Evolutionary conservation across 108 stramenopile genomes (phyloP).

Genomic region (Tribonema minus): DNA sequence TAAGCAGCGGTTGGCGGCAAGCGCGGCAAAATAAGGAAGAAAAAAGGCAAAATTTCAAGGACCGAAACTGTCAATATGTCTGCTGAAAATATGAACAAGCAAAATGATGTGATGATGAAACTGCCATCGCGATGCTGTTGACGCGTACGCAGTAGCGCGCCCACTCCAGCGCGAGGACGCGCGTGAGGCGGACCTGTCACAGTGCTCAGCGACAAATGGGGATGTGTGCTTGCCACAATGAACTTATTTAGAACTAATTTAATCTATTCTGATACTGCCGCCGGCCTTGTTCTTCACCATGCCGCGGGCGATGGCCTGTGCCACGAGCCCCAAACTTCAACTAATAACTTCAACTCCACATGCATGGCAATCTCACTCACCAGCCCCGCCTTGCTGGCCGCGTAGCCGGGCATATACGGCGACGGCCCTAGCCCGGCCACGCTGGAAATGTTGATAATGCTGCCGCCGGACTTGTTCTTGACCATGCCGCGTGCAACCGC

Average conservation of each 20-base stretch:
- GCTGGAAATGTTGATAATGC: constrained; percentile 44
- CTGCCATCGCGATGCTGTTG: no score
- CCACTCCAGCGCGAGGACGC: constrained; percentile 37
- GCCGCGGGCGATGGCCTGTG: constrained; percentile 12
- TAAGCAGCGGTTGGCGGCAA: no score
- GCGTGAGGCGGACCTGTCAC: constrained; percentile 13
- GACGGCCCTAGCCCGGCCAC: constrained; percentile 20
- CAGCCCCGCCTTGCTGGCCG: constrained; percentile 26
- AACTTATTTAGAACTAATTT: no score
- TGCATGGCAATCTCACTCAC: neutral
- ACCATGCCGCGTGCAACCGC: constrained; percentile 30
- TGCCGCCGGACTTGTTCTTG: constrained; percentile 6
- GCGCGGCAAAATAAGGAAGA: no score
- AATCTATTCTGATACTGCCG: constrained; percentile 36
- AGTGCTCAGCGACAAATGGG: neutral
- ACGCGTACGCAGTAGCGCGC: constrained; percentile 35
- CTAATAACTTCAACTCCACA: no score
- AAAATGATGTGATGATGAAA: no score
- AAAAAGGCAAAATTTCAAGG: no score
- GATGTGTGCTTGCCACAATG: no score
- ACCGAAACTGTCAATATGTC: no score
- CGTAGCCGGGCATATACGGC: constrained; percentile 18
- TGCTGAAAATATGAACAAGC: no score
- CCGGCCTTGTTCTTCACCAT: constrained; percentile 19
- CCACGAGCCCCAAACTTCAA: no score